Evolutionary conservation across 1,284 basidiomycete genomes (phyloP), one percentile per base, ranked within the genome.

Genomic region (Ustilago vetiveriae): DNA sequence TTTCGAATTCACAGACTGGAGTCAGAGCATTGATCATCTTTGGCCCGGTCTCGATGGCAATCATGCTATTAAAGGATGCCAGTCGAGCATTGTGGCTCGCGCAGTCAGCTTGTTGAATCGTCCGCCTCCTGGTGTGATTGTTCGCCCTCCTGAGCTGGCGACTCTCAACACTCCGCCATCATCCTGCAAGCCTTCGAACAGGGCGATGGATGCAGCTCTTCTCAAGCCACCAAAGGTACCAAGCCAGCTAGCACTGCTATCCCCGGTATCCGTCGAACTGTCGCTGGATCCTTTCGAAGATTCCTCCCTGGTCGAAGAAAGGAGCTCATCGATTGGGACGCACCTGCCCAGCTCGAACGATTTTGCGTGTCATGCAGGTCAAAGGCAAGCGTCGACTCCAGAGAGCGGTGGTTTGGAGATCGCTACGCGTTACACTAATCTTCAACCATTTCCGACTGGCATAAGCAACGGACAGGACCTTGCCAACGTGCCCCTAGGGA

Each of bases 71-170:
- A 33, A 2, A 6, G 39, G 19, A 11, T 14, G 17, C 17, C 44
- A 41, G 1, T 47, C 52, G 8, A 40, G 44, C 32, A 27, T 49
- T 16, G 43, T 51, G 14, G 43, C 42, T 7, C 35, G 40, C 16
- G 55, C 55, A 0, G 22, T 58, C 24, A 13, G 14, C 8, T 3
- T 30, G 16, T 29, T 51, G 16, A 58, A 46, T 27, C 42, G 41
- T 9, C 29, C 47, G n/a, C 37, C 55, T 13, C 22, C 14, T 1
- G n/a, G 9, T 4, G 41, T 6, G 9, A 17, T 13, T n/a, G 6
- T 41, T 24, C 38, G 29, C 16, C 33, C 36, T 19, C 43, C 51
- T 0, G 52, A 46, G 32, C 23, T 32, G 22, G 44, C 52, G 1
- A 29, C 43, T 13, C 38, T 46, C 17, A 9, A 29, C 2, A 41